Evolutionary conservation across 2,329 filamentous ascomycete genomes (phyloP).

Genomic region (Catunica adiposa): DNA sequence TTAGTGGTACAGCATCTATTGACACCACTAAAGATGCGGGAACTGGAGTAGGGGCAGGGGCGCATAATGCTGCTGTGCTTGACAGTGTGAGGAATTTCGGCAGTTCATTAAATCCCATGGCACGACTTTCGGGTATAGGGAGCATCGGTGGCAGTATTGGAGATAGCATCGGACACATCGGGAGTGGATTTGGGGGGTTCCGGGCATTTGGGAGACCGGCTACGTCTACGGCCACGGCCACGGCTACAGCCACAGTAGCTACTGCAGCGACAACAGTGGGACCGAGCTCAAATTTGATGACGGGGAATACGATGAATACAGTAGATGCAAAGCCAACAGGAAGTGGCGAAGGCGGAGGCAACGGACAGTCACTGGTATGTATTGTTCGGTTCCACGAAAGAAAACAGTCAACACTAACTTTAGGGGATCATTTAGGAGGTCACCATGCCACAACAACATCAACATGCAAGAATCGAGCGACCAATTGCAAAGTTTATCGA

Average conservation of each 20-base stretch:
- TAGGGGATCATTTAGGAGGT: no score
- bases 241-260: not conserved
- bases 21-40: constrained; percentile 46
- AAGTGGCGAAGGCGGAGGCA: no score
- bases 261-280: no score
- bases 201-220: constrained; percentile 31
- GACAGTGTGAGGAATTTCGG: constrained; percentile 71
- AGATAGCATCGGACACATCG: not conserved
- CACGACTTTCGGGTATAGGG: constrained; percentile 43
- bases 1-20: constrained; percentile 37
- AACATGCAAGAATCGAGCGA: constrained; percentile 36
- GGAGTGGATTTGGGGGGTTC: not conserved
- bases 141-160: constrained; percentile 2
- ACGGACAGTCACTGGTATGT: no score
- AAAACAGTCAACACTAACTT: no score
- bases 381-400: no score
- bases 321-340: no score
- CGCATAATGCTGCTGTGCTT: constrained; percentile 43
- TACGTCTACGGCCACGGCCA: constrained; percentile 63
- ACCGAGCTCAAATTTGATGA: no score
- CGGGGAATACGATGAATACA: no score
- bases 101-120: constrained; percentile 62
- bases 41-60: not conserved
- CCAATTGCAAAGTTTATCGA: constrained; percentile 61
- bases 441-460: no score